phyloP scores from a whole-genome alignment of 805 yeast genomes.

The Monosporozyma aerobia region DNA sequence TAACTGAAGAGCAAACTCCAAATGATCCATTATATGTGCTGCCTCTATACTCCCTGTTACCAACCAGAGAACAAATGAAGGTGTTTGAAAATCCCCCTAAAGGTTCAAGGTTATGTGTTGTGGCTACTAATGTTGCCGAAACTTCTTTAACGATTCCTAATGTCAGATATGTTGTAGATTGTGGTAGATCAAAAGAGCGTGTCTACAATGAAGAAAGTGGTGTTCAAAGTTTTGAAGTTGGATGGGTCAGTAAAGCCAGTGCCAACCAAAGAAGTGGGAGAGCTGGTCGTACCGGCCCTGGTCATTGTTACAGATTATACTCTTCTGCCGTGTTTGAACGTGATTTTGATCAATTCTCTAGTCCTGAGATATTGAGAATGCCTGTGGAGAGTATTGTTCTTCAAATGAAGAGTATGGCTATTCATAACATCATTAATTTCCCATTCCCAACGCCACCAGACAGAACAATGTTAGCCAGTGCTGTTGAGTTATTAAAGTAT shows the following conservation, averaged over 20 bases:
- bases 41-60: constrained; percentile 85
- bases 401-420: constrained; percentile 96
- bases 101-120: constrained; percentile 80
- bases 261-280: constrained; percentile 94
- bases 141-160: constrained; percentile 96
- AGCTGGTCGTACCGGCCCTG: constrained; percentile 98
- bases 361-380: constrained; percentile 88
- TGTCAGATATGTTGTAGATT: constrained; percentile 86
- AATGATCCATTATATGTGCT: constrained; percentile 79
- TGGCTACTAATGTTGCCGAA: constrained; percentile 97
- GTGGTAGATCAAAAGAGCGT: constrained; percentile 90
- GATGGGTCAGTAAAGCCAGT: constrained; percentile 91
- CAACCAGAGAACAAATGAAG: constrained; percentile 92
- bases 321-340: constrained; percentile 91
- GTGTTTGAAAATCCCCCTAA: constrained; percentile 80
- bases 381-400: constrained; percentile 95
- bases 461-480: constrained; percentile 45
- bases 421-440: constrained; percentile 79
- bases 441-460: constrained; percentile 96
- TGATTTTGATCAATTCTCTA: constrained; percentile 71
- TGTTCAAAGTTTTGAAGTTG: constrained; percentile 84
- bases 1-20: constrained; percentile 61
- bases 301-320: constrained; percentile 85
- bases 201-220: constrained; percentile 74
- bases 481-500: constrained; percentile 56